Evolutionary conservation across 306 rosid genomes (phyloP).

Genomic region (Amphicarpaea edgeworthii): DNA sequence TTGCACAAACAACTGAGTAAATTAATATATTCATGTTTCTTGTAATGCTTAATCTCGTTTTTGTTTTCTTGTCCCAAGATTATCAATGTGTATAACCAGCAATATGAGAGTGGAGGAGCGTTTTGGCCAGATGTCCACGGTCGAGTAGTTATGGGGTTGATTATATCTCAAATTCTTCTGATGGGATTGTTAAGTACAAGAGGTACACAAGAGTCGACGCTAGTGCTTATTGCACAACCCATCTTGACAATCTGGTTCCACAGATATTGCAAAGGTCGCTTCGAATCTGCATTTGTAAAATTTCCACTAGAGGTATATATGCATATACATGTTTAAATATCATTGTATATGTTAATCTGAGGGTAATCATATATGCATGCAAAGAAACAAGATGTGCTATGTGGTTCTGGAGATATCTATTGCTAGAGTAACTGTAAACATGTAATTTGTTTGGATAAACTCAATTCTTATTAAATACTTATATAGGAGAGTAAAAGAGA

Average conservation of each 20-base stretch:
- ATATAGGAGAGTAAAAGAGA: neutral
- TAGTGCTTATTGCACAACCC: constrained; percentile 70
- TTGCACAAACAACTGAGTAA: constrained; percentile 13
- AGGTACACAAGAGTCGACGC: constrained; percentile 60
- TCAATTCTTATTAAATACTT: neutral
- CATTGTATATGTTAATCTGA: neutral
- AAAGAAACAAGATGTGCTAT: neutral
- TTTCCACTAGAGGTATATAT: constrained; percentile 79
- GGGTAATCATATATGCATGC: neutral
- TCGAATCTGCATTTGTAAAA: constrained; percentile 80
- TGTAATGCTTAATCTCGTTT: constrained; percentile 10
- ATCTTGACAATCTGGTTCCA: constrained; percentile 85
- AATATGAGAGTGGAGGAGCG: constrained; percentile 88
- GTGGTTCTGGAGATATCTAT: neutral
- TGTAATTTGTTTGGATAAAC: no score
- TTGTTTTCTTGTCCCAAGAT: constrained; percentile 56
- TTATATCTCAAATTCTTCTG: constrained; percentile 75
- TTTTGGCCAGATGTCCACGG: constrained; percentile 93
- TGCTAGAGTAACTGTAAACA: neutral
- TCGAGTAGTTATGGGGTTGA: constrained; percentile 70
- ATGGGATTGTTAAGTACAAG: constrained; percentile 85
- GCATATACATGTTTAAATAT: neutral
- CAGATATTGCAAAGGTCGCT: constrained; percentile 80
- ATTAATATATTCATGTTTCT: neutral
- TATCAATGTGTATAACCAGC: constrained; percentile 86